These are phyloP conservation scores for Triticum urartu DNA, from an alignment of 176 grass and related monocot genomes.

Conservation along the genomic window DNA sequence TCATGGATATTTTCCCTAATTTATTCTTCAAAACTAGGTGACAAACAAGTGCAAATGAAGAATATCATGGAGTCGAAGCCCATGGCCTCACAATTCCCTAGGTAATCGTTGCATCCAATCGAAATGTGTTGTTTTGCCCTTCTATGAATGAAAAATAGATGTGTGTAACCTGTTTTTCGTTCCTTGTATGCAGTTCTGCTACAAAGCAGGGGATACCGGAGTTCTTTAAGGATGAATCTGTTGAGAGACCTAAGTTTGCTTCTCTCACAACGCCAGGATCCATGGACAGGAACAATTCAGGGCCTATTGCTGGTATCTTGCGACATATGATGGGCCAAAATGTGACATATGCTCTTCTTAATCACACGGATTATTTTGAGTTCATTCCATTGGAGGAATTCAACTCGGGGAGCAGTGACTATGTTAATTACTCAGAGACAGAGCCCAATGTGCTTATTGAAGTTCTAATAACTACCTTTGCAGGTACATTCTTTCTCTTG, in stretches of 20 bases:
- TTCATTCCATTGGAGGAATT: constrained; percentile 76
- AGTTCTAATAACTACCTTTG: constrained; percentile 68
- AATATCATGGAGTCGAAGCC: not conserved
- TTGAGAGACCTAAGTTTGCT: constrained; percentile 52
- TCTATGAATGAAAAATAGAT: not conserved
- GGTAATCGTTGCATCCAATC: not conserved
- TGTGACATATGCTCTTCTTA: constrained; percentile 65
- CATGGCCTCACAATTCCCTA: not conserved
- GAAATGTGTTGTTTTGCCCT: not conserved
- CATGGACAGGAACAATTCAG: constrained; percentile 85
- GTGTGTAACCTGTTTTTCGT: not conserved
- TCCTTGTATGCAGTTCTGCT: not conserved
- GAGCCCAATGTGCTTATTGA: constrained; percentile 74
- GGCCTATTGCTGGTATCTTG: constrained; percentile 79
- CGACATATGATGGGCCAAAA: constrained; percentile 50
- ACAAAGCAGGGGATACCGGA: not conserved
- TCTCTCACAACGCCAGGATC: constrained; percentile 92
- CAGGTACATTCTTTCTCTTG: constrained; percentile 47
- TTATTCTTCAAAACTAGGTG: not conserved
- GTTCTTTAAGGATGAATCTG: not conserved
- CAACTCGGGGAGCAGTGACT: constrained; percentile 33
- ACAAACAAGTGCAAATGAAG: not conserved
- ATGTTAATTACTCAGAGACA: constrained; percentile 67
- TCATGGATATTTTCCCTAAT: not conserved
- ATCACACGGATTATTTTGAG: constrained; percentile 80